A percentile compares a stretch with the other conserved stretches of the same genome.
Conservation (phyloP, 2,329 filamentous ascomycete species). For the Ascochyta fabae region DNA sequence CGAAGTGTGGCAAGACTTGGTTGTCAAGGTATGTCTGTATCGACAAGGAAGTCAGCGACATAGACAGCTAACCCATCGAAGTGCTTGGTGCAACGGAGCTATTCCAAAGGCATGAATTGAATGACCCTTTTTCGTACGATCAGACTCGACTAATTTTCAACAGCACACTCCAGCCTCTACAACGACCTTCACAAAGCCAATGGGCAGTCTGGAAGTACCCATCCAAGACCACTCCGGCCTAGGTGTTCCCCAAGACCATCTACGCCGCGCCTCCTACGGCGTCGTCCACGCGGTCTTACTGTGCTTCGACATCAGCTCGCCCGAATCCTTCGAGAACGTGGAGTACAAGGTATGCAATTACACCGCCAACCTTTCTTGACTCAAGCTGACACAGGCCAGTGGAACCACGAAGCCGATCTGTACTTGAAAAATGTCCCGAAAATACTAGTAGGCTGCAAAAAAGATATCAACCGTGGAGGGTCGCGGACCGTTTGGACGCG, state of each 20-base stretch:
- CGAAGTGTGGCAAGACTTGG: conserved; percentile 16
- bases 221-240: neutral
- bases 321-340: conserved; percentile 18
- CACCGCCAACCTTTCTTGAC: neutral
- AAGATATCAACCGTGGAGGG: conserved; percentile 6
- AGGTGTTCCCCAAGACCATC: neutral
- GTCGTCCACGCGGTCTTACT: conserved; percentile 19
- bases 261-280: neutral
- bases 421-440: conserved; percentile 18
- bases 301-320: conserved; percentile 23
- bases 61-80: neutral
- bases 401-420: conserved; percentile 19
- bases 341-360: conserved; percentile 11
- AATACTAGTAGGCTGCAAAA: conserved; percentile 28
- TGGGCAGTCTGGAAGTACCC: neutral
- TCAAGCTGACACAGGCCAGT: conserved; percentile 6
- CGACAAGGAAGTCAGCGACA: neutral
- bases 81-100: neutral
- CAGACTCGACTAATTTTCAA: neutral
- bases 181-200: neutral
- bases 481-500: conserved; percentile 6
- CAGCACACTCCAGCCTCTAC: neutral
- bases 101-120: conserved; percentile 2
- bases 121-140: neutral
- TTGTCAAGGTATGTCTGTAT: conserved; percentile 9